Base-by-base conservation (phyloP, 768 basidiomycete species). In the Leccinum olivaceopallidum region DNA sequence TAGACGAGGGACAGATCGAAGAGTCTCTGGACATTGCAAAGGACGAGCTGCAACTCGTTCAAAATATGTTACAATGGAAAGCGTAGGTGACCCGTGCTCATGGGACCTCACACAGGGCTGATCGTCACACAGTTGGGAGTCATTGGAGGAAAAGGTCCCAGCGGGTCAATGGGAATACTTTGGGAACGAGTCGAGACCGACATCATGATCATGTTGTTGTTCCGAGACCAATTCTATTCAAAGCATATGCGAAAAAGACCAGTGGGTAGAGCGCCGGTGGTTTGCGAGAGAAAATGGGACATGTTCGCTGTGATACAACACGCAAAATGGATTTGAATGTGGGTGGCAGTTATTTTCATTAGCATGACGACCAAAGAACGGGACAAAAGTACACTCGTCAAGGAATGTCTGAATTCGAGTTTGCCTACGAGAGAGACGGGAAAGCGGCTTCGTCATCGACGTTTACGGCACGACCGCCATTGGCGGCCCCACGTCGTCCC, bases 31-130 rank as follows among this genome's bases (percentile, higher is more conserved):
- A 85, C 65, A 85, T 92, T 74, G 95, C 95, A 12, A 77, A 86
- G 65, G 90, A 90, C 69, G 95, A 98, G 75, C 78, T 93, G 58
- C 79, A 78, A 58, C 79, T 98, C 42, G 91, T 81, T 5, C 78
- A 78, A 34, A 91, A 91, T 76, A 91, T 97, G 89, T 70, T 88
- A n/a, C 89, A 95, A 71, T 98, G 94, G 94, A 96, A 95, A 78
- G 85, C 91, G 95, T 98, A 74, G 74, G 94, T 89, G 56, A 56
- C 30, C 53, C 47, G 8, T 63, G 5, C 52, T 32, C 13, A 12
- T 53, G 44, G 60, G 39, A 57, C 60, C 7, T 37, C 47, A 37
- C 34, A 53, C 14, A 34, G 48, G 47, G 60, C 56, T 63, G 49
- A 64, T 32, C 34, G 5, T 63, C 4, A 22, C 60, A 50, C 66